Base-by-base conservation (phyloP, 1,284 basidiomycete species). In the Wolfiporia cocos region DNA sequence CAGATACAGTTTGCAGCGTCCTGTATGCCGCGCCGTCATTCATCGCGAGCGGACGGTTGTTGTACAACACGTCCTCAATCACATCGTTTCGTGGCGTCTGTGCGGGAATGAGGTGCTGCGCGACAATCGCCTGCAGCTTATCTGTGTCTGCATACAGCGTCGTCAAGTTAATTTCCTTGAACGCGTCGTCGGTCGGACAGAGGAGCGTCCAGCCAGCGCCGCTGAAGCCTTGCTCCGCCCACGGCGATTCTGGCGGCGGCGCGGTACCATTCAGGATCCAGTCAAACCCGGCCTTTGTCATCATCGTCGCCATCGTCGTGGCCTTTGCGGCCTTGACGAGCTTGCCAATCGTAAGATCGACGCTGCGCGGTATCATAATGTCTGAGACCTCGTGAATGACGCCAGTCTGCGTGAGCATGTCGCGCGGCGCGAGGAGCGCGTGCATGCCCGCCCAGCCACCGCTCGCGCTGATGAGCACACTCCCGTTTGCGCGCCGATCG, bases 101-200 rank as follows among this genome's bases (percentile, higher is more conserved):
- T 4, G 61, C 62, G 52, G 82, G 86, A 46, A 99, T 86, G 48
- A 99, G 77, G 64, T 99, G 95, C 54, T 97, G 89, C 45, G 79
- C 74, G 42, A 98, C 83, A 17, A 98, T 81, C 4, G 69, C 68
- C 31, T 73, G 70, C 23, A 98, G 71, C 1, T 62, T 63, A 2
- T 77, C 70, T 4, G 65, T 53, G 57, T 92, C 74, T 21, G 74
- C 70, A 47, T 86, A 82, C 42, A 97, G 74, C 46, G 71, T 65
- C 0, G 92, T 92, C 37, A 98, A 64, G 63, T 99, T 95, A 56
- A 89, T 65, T n/a, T 76, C 69, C 50, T 92, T 86, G 71, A 98
- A 96, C 0, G 95, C 93, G 46, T 86, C 82, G 57, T 99, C 96
- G 1, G 81, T 83, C 1, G 96, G 96, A 51, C 88, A 90, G 4